Base-by-base conservation (phyloP, 768 basidiomycete genomes). In the Mycena maculata region DNA sequence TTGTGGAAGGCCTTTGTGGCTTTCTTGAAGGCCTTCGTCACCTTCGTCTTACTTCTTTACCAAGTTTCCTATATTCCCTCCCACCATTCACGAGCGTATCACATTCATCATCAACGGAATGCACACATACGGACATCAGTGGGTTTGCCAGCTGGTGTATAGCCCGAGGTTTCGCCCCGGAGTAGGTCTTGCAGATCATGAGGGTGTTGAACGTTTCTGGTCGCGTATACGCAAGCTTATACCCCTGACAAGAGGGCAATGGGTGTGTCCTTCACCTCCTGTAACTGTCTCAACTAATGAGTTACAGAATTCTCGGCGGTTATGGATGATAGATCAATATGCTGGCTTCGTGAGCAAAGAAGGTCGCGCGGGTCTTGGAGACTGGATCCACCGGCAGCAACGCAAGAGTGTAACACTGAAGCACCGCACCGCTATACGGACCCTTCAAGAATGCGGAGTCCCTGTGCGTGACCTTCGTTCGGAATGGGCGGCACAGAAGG, bases 341-440 rank as follows among this genome's bases (percentile, higher is more conserved):
- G 72, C 75, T 0, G 55, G 53, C 0, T 69, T 67, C 1, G 75
- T 83, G 22, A 77, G 73, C 0, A 12, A 23, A 0, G 76, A 78
- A 12, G 59, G 75, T 5, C 61, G 66, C 9, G 67, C 73, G 12
- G 76, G 79, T 22, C 74, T 82, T 3, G 79, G 82, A 0, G 67
- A 71, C 6, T 83, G 79, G 79, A 71, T 82, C 11, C 63, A 61
- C 1, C 65, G 72, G 82, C 0, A 57, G 73, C 2, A 13, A 60
- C 9, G 73, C 82, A 50, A 83, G 82, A 82, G 63, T 65, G 3
- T 31, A 67, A 1, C 83, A 84, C n/a, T n/a, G n/a, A n/a, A n/a
- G n/a, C n/a, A n/a, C n/a, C n/a, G n/a, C n/a, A n/a, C n/a, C n/a
- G n/a, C n/a, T n/a, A n/a, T n/a, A n/a, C n/a, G n/a, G n/a, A n/a